phyloP scores from a whole-genome alignment of 371 early-diverging fungal species.

The Mortierella sp. region DNA sequence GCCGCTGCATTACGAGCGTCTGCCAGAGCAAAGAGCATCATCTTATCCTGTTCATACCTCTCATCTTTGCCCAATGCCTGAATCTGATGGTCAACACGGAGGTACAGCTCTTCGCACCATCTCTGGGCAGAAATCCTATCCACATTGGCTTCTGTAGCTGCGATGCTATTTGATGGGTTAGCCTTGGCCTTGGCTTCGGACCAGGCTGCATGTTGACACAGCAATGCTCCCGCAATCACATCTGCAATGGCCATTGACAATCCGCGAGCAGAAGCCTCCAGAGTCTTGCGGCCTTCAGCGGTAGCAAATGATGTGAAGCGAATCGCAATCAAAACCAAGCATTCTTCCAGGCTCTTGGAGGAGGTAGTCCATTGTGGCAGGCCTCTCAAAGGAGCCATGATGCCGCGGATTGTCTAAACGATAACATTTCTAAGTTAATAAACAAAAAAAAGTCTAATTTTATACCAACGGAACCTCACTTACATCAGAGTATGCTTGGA shows the following conservation, averaged over 20 bases:
- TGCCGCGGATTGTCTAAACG: slow-evolving; percentile 38
- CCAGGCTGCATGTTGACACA: slow-evolving; percentile 68
- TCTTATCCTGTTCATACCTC: slow-evolving; percentile 41
- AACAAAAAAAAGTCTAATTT: no score
- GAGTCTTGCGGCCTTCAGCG: slow-evolving; percentile 27
- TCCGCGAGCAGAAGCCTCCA: slow-evolving; percentile 64
- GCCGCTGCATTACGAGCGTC: slow-evolving; percentile 24
- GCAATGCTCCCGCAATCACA: slow-evolving; percentile 61
- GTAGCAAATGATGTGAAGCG: slow-evolving; percentile 50
- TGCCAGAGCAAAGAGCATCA: slow-evolving; percentile 42
- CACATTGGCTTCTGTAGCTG: slow-evolving; percentile 27
- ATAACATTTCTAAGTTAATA: no score
- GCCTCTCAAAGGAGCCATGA: slow-evolving; percentile 20
- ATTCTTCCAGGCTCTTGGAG: slow-evolving; percentile 43
- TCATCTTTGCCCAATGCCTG: slow-evolving; percentile 38
- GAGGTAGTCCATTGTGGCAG: slow-evolving; percentile 35
- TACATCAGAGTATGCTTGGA: slow-evolving; percentile 59
- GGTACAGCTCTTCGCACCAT: slow-evolving; percentile 50
- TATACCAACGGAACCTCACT: not conserved
- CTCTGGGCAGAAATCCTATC: slow-evolving; percentile 47
- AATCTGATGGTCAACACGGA: slow-evolving; percentile 45
- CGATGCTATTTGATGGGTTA: slow-evolving; percentile 8
- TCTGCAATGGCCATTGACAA: slow-evolving; percentile 66
- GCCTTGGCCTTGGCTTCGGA: slow-evolving; percentile 52
- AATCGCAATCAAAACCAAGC: slow-evolving; percentile 51